Evolutionary conservation across 1,284 basidiomycete species (phyloP), one percentile per base, ranked within the genome.

Genomic region (Pisolithus thermaeus): DNA sequence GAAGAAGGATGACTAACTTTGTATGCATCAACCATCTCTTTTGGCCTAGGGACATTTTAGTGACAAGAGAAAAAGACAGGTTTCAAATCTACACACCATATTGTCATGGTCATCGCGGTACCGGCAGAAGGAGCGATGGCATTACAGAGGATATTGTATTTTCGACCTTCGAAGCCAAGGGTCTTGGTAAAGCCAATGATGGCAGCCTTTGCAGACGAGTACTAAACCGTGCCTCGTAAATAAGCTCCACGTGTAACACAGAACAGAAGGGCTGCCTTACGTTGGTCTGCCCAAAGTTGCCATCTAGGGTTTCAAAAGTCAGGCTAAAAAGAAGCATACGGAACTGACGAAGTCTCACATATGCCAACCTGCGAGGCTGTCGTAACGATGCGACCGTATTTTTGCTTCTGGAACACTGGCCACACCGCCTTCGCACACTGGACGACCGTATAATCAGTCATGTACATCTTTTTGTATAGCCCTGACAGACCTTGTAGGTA

Each of bases 381-480:
- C 49, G 92, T 97, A 52, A 99, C 80, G 64, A 99, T 96, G 52
- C 97, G 86, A 32, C 97, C 96, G 67, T 89, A 98, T 73, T 94
- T 95, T 68, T 99, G 97, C 73, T 96, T 90, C 70, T 90, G 87
- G 80, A 99, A 97, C 64, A 93, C 78, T 3, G 96, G 94, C 97
- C 95, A 99, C 36, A 92, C 90, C 12, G 96, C 96, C 68, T 97
- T 92, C 52, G 84, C 87, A 62, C 90, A 92, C 86, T 90, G 36
- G 2, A 7, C 32, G 14, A 14, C 32, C 2, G 23, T 5, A 16
- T 11, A 8, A 5, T 66, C 39, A 62, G 43, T 22, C 14, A 32
- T 11, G 7, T 12, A 32, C 16, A 43, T 8, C 20, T 46, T 20
- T 3, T 30, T 28, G 12, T 25, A 39, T 23, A 7, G 7, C 2